Conservation (phyloP, 805 yeast genomes). For the Spathaspora passalidarum region DNA sequence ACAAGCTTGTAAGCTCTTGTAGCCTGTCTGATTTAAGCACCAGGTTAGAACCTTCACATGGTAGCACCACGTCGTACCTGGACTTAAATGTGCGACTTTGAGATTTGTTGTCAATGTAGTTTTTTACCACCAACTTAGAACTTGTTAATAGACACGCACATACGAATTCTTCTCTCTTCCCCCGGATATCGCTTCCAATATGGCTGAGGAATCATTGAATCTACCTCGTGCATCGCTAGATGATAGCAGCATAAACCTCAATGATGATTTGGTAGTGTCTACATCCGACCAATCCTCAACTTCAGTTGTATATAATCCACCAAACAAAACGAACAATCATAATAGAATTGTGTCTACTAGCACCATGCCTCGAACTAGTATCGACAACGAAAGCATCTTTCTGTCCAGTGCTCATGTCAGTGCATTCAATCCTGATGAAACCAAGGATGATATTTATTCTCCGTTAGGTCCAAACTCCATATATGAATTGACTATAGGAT, state of each 20-base stretch:
- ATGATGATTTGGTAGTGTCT: conserved; percentile 29
- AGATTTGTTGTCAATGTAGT: no score
- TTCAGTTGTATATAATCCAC: conserved; percentile 14
- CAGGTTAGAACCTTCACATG: no score
- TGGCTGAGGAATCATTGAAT: conserved; percentile 7
- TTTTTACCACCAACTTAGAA: no score
- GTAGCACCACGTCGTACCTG: no score
- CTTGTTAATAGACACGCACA: no score
- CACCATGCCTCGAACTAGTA: conserved; percentile 20
- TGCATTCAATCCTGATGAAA: conserved; percentile 14
- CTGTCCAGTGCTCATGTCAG: conserved; percentile 27
- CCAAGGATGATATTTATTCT: conserved; percentile 29
- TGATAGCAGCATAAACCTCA: conserved; percentile 24
- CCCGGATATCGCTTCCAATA: neutral
- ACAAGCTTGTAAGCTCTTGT: no score
- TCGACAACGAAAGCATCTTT: conserved; percentile 29
- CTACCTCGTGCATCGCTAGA: conserved; percentile 12
- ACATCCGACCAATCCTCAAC: conserved; percentile 22
- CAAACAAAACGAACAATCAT: neutral
- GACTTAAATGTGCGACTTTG: no score
- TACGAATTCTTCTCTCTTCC: neutral
- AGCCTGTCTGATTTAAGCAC: no score
- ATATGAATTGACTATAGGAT: conserved; percentile 67
- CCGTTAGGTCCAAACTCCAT: conserved; percentile 75
- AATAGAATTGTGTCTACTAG: neutral